phyloP scores from a whole-genome alignment of 1,139 yeast species.

The Barnettozyma hawaiiensis region DNA sequence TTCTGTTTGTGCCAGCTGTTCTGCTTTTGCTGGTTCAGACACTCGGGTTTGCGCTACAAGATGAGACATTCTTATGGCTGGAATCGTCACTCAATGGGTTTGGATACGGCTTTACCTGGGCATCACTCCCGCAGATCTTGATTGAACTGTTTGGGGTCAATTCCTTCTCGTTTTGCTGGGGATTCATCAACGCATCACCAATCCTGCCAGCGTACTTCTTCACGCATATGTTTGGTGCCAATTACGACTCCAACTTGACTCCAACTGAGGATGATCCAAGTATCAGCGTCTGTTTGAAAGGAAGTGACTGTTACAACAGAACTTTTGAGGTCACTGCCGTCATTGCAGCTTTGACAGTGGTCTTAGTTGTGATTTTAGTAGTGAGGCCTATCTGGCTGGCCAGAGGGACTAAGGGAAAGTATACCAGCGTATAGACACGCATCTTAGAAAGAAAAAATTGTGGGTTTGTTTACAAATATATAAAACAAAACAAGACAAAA shows the following conservation, averaged over 20 bases:
- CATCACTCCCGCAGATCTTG: slow-evolving; percentile 52
- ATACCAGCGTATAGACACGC: background rate
- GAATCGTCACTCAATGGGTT: slow-evolving; percentile 45
- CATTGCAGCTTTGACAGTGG: slow-evolving; percentile 29
- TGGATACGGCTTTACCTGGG: slow-evolving; percentile 54
- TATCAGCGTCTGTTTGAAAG: slow-evolving; percentile 32
- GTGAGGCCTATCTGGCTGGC: slow-evolving; percentile 17
- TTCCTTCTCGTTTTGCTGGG: slow-evolving; percentile 54
- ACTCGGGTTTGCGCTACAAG: slow-evolving; percentile 32
- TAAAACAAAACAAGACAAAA: background rate
- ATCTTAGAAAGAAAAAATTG: no score
- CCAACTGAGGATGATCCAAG: slow-evolving; percentile 22
- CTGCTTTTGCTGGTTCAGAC: slow-evolving; percentile 34
- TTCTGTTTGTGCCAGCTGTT: slow-evolving; percentile 41
- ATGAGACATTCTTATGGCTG: slow-evolving; percentile 32
- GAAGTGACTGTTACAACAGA: slow-evolving; percentile 39
- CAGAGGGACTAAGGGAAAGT: background rate
- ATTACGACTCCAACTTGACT: slow-evolving; percentile 42
- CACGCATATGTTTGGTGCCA: slow-evolving; percentile 46
- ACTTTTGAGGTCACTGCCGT: slow-evolving; percentile 36
- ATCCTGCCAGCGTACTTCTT: slow-evolving; percentile 46
- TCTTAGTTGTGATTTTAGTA: slow-evolving; percentile 30
- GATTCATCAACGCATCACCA: slow-evolving; percentile 49
- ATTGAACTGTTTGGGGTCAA: slow-evolving; percentile 54
- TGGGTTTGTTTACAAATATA: background rate